Base-by-base conservation (phyloP, 345 rosid species). In the Angophora floribunda region DNA sequence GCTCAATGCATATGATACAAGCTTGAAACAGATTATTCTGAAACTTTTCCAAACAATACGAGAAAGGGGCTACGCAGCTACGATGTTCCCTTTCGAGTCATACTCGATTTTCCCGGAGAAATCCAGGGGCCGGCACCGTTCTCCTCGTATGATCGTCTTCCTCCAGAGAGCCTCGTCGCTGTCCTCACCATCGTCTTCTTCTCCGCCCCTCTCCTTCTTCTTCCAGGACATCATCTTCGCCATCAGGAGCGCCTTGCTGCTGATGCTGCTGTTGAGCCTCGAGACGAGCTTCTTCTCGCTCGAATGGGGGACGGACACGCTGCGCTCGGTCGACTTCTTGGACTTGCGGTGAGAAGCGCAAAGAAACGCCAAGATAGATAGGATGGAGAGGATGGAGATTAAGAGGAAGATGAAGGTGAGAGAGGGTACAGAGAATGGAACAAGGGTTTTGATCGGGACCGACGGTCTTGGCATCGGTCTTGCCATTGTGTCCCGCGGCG, bases 161-260 rank as follows among this genome's bases (percentile, higher is more conserved):
- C 92, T 94, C 97, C 97, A 95, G 52, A 95, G 22, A 19, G 91
- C 94, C 24, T 91, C 92, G 3, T 51, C 88, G 2, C 80, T 87
- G 51, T 86, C 91, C 6, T 86, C 90, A 47, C 87, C 89, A 9
- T 79, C 89, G 5, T 78, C 91, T 30, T 88, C 91, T 26, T 59
- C 88, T 24, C 5, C 89, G 13, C 85, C 88, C 11, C 36, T 88
- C 59, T 87, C 87, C 6, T 17, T 30, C 32, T 91, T 95, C 88
- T 67, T 94, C 96, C 97, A 91, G 1, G 96, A 94, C 52, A 92
- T 82, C 94, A 92, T 89, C 93, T 94, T 95, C 91, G 86, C 90
- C 88, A 94, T 89, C 82, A 85, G 86, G 65, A 89, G 92, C 80
- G 95, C 93, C 88, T 92, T 95, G 55, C 88, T 88, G 86, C 89